Conservation (phyloP, 2,329 filamentous ascomycete species). For the Seiridium cupressi region DNA sequence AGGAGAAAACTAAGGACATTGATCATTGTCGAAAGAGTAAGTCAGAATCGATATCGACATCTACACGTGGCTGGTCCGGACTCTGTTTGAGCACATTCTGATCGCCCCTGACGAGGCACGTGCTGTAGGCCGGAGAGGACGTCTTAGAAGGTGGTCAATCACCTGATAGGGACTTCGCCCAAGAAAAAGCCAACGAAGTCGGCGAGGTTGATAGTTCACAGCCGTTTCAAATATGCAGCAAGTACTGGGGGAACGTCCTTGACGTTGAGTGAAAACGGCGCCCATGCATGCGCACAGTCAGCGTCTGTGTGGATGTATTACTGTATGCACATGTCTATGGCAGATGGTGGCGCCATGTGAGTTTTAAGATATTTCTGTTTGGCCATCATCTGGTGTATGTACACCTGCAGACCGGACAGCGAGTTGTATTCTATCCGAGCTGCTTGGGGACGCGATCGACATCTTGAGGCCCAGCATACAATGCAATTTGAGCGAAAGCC, state of each 20-base stretch:
- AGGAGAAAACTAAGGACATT: constrained; percentile 8
- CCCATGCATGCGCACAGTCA: constrained; percentile 33
- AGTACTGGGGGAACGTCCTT: no score
- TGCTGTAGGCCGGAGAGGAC: not conserved
- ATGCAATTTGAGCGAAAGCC: no score
- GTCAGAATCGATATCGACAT: not conserved
- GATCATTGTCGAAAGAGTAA: not conserved
- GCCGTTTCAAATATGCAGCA: no score
- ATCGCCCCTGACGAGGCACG: not conserved
- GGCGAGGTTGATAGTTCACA: no score
- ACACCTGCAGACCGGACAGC: not conserved
- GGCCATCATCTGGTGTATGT: not conserved
- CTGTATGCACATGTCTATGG: constrained; percentile 12
- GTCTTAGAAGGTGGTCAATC: not conserved
- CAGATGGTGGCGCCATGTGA: constrained; percentile 23
- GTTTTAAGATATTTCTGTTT: constrained; percentile 20
- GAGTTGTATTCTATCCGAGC: no score
- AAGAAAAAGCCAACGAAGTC: no score
- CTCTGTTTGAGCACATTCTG: not conserved
- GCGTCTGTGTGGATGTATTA: constrained; percentile 4
- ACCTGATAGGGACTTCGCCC: no score
- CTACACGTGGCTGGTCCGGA: not conserved
- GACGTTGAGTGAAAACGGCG: constrained; percentile 26
- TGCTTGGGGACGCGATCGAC: not conserved
- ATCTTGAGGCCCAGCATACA: no score